phyloP scores from a whole-genome alignment of 2,329 filamentous ascomycete species.

The Ophiostoma montium region DNA sequence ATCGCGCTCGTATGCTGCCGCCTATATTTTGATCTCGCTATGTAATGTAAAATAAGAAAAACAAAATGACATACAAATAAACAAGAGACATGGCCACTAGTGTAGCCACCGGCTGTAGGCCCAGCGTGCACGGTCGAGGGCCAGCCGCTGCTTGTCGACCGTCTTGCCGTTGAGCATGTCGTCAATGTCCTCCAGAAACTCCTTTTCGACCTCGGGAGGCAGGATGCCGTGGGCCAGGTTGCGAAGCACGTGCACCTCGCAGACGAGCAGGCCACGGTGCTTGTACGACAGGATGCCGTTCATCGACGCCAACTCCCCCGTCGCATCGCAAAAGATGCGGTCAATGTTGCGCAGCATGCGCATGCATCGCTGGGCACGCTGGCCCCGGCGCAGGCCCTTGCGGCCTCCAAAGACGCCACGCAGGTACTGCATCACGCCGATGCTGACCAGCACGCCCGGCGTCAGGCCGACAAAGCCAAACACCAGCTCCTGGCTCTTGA shows the following conservation, averaged over 20 bases:
- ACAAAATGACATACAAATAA: neutral
- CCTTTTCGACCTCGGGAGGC: conserved; percentile 59
- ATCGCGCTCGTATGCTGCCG: neutral
- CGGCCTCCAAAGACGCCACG: conserved; percentile 54
- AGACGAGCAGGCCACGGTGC: conserved; percentile 79
- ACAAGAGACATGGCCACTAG: neutral
- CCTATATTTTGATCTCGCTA: conserved; percentile 1
- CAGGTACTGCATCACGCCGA: conserved; percentile 61
- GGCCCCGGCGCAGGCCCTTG: conserved; percentile 49
- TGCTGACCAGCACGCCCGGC: conserved; percentile 76
- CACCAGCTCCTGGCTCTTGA: conserved; percentile 92
- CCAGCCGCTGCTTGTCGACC: conserved; percentile 61
- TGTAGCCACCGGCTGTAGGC: conserved; percentile 67
- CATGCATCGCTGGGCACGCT: conserved; percentile 55
- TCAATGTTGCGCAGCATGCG: conserved; percentile 79
- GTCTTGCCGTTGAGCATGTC: conserved; percentile 76
- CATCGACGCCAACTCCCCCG: conserved; percentile 38
- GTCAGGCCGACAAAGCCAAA: conserved; percentile 96
- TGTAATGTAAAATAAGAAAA: neutral
- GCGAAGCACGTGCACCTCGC: conserved; percentile 75
- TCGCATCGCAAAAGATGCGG: conserved; percentile 56
- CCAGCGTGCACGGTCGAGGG: conserved; percentile 78
- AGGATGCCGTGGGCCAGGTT: conserved; percentile 53
- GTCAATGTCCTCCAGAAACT: conserved; percentile 78
- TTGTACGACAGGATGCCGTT: conserved; percentile 74